Base-by-base conservation (phyloP, 225 moss, liverwort and hornwort genomes). In the Asterella californica region DNA sequence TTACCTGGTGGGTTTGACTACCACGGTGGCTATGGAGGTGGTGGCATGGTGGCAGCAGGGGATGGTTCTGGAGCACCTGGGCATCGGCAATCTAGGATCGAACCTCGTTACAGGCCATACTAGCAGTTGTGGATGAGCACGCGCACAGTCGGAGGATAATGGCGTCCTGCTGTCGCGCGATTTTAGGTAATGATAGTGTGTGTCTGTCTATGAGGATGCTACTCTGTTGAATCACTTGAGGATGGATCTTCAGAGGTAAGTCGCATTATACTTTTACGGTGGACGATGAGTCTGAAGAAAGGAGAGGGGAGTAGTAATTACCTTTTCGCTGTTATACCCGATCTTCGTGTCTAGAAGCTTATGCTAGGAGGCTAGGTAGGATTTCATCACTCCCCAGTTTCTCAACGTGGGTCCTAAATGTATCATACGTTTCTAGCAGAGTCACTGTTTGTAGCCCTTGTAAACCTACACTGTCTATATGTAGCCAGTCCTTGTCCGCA, bases 101-200 rank as follows among this genome's bases (percentile, higher is more conserved):
- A 96, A 84, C 94, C 96, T 33, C 96, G 94, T 52, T 96, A 96
- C 79, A 89, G 96, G 82, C 96, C 96, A 57, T 96, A 96, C 77
- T 96, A 87, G 70, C 70, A 46, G 8, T 36, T 77, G n/a, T 45
- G 42, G 37, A 59, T 25, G 25, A 29, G 59, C 37, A 55, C 22
- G 29, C 9, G 9, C 36, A 76, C 57, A 25, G 22, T 24, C 34
- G 57, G 34, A 54, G 52, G 27, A 48, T 53, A 25, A 17, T 10
- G 52, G 33, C 21, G 33, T 71, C 71, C n/a, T 48, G 71, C 71
- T n/a, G 11, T 10, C 27, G 14, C n/a, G 47, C n/a, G 4, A 47
- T 12, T 71, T 12, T 71, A 47, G 71, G 46, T 30, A 74, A 52
- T 74, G 18, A 73, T 73, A 73, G 32, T 74, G 49, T 9, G 32